Evolutionary conservation across 371 early-diverging fungal species (phyloP), one percentile per base, ranked within the genome.

Genomic region (Apophysomyces elegans): DNA sequence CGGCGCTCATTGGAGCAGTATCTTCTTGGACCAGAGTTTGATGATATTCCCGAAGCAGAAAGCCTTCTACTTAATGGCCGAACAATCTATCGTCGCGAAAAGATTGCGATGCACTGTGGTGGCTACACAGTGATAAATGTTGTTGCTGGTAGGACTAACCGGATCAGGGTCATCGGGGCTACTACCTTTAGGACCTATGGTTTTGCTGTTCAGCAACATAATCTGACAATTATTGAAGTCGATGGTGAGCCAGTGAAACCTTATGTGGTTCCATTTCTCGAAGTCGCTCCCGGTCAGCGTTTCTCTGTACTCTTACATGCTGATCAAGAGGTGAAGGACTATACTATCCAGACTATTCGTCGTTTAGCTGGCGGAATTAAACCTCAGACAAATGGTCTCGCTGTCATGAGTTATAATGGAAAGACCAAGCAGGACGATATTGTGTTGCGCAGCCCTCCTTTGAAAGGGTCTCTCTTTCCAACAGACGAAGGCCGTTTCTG

Each of bases 1-100:
- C 77, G 67, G 8, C 50, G 68, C 7, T 61, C 69, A 5, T 65
- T 74, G 26, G 78, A 81, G 58, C 59, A 64, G 2, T 75, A 63
- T 54, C 7, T 77, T 0, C 59, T 79, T 65, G 73, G 79, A 6
- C 66, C 75, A 7, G 56, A 75, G 14, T 81, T 78, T 45, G 57
- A 63, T 0, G 56, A 63, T 56, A 67, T 81, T 26, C 74, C 77
- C 18, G 82, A 81, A 35, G 76, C 82, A 0, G 73, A 78, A 11
- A 80, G 79, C 56, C 58, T 83, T 21, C 58, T 83, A 36, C 75
- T 83, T 56, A 83, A 83, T 56, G 83, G 83, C 21, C 69, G 61
- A 32, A 70, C 73, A 0, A 9, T 77, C 14, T 57, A 72, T 59
- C 60, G 72, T 56, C 60, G 65, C 12, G 56, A 56, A 5, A 63